Evolutionary conservation across 1,284 basidiomycete genomes (phyloP).

Genomic region (Rhodotorula glutinis): DNA sequence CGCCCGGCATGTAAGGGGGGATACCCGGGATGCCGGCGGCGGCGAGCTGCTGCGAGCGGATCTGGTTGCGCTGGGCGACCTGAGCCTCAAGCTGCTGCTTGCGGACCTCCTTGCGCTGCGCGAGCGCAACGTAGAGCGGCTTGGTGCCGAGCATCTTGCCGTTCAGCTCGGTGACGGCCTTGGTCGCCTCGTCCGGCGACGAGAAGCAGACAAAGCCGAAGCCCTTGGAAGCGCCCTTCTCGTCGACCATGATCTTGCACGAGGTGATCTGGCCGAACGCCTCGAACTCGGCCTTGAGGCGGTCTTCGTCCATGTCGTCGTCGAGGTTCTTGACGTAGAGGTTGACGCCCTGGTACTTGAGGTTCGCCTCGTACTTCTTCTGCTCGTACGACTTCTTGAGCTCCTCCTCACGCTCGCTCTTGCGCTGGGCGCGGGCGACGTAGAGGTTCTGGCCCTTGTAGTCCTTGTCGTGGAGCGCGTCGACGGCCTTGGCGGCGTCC

Average conservation of each 20-base stretch:
- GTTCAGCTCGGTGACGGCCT: constrained; percentile 99
- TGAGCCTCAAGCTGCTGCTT: constrained; percentile 98
- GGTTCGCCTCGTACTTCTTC: constrained; percentile 94
- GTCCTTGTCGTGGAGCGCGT: constrained; percentile 84
- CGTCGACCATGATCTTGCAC: constrained; percentile 99
- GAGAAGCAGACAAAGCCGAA: constrained; percentile 99
- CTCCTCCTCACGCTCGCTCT: constrained; percentile 97
- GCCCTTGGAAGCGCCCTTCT: constrained; percentile 84
- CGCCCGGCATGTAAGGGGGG: constrained; percentile 56
- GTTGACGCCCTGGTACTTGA: constrained; percentile 99
- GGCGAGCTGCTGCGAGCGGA: constrained; percentile 76
- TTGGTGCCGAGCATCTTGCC: constrained; percentile 99
- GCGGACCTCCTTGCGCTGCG: constrained; percentile 96
- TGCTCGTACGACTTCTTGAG: constrained; percentile 90
- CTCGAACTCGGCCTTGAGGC: constrained; percentile 91
- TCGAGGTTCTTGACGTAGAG: constrained; percentile 96
- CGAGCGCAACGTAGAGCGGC: constrained; percentile 97
- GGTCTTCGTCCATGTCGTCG: constrained; percentile 71
- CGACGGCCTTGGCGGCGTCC: constrained; percentile 84
- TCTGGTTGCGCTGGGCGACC: constrained; percentile 93
- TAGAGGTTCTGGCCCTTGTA: constrained; percentile 86
- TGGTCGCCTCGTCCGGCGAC: constrained; percentile 97
- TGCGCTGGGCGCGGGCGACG: constrained; percentile 97
- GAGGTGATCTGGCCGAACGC: constrained; percentile 96
- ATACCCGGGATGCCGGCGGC: constrained; percentile 43